Evolutionary conservation across 2,329 filamentous ascomycete species (phyloP).

Genomic region (Colletotrichum tabaci): DNA sequence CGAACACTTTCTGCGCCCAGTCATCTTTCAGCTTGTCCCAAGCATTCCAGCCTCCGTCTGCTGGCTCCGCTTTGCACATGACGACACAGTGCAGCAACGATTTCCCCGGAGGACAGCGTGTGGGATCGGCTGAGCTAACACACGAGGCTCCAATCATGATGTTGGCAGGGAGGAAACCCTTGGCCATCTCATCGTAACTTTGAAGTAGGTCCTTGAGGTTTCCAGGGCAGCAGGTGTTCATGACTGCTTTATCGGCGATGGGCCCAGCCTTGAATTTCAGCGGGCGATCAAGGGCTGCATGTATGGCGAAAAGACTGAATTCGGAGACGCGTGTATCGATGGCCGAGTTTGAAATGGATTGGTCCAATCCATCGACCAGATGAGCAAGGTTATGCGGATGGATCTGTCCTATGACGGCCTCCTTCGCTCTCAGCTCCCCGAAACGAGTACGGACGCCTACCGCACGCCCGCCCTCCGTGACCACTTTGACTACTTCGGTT

Average conservation of each 20-base stretch:
- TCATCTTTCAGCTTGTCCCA: conserved; percentile 14
- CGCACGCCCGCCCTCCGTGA: background rate
- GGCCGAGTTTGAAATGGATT: background rate
- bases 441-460: conserved; percentile 3
- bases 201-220: conserved; percentile 1
- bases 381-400: background rate
- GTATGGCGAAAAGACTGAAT: background rate
- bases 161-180: background rate
- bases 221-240: conserved; percentile 1
- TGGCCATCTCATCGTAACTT: background rate
- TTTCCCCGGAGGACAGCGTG: conserved; percentile 7
- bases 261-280: background rate
- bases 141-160: conserved; percentile 8
- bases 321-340: background rate
- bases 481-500: background rate
- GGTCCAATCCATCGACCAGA: conserved; percentile 2
- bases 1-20: conserved; percentile 7
- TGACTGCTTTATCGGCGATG: background rate
- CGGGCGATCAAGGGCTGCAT: conserved; percentile 2
- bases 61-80: conserved; percentile 20
- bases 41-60: conserved; percentile 13
- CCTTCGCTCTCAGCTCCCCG: background rate
- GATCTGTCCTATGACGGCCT: conserved; percentile 3
- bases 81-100: conserved; percentile 20
- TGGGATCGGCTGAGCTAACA: background rate